Conservation (phyloP, 1,284 basidiomycete species). For the Bondarzewia mesenterica region DNA sequence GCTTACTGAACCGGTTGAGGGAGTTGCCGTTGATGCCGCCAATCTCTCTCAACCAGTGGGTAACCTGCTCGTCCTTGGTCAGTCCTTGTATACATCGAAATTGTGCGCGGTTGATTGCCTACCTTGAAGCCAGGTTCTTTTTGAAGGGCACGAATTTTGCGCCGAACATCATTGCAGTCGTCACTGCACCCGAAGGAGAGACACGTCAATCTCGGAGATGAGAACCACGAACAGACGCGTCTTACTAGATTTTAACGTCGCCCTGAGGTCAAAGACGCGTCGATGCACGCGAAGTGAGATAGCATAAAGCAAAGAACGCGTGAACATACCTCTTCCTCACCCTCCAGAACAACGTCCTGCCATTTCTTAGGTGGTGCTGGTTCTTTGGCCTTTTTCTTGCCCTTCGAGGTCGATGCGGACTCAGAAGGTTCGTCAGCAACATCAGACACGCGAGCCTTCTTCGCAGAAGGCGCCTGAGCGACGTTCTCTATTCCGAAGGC, state of each 20-base stretch:
- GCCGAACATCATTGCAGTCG: slow-evolving; percentile 38
- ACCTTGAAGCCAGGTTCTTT: slow-evolving; percentile 38
- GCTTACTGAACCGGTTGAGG: slow-evolving; percentile 37
- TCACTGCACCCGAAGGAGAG: slow-evolving; percentile 23
- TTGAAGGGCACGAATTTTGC: slow-evolving; percentile 35
- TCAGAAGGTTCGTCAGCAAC: slow-evolving; percentile 13
- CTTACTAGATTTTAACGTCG: slow-evolving; percentile 24
- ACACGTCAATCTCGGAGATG: neutral
- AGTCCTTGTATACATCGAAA: neutral
- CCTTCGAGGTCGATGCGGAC: slow-evolving; percentile 12
- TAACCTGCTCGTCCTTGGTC: slow-evolving; percentile 23
- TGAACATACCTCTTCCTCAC: slow-evolving; percentile 19
- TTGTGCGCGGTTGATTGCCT: neutral
- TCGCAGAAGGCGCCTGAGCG: slow-evolving; percentile 18
- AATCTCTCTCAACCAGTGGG: slow-evolving; percentile 38
- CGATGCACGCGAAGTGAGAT: neutral
- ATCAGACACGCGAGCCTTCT: slow-evolving; percentile 52
- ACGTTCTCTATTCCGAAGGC: slow-evolving; percentile 3
- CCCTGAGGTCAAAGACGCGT: slow-evolving; percentile 12
- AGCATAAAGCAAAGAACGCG: neutral
- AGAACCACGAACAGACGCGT: neutral
- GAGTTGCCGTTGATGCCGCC: slow-evolving; percentile 40
- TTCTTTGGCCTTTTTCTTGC: slow-evolving; percentile 19
- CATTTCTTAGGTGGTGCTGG: slow-evolving; percentile 16
- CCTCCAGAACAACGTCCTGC: slow-evolving; percentile 25